Evolutionary conservation across 2,329 filamentous ascomycete species (phyloP).

Genomic region (Diaporthe velutina): DNA sequence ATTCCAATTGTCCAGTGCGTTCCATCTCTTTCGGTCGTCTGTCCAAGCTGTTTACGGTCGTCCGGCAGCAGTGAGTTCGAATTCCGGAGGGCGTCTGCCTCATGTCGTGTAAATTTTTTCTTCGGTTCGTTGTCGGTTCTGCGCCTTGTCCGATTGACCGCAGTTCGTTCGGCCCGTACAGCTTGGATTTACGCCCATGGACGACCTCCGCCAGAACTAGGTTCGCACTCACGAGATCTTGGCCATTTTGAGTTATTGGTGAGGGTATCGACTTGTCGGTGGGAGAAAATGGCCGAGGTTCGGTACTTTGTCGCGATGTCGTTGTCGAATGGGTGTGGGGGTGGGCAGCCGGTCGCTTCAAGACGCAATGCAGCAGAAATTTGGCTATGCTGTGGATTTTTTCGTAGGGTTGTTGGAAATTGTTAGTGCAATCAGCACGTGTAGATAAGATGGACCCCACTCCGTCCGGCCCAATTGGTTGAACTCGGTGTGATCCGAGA

Average conservation of each 20-base stretch:
- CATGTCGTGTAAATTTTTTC: conserved; percentile 11
- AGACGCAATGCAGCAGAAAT: conserved; percentile 34
- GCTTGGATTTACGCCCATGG: conserved; percentile 32
- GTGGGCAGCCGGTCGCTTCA: conserved; percentile 1
- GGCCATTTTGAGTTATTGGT: conserved; percentile 40
- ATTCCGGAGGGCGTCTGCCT: not conserved
- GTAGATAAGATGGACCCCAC: not conserved
- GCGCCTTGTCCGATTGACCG: not conserved
- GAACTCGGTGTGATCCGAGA: too few relatives aligned
- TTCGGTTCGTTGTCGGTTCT: not conserved
- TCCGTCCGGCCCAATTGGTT: not conserved
- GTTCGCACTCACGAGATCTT: conserved; percentile 41
- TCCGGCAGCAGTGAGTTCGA: not conserved
- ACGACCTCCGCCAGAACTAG: not conserved
- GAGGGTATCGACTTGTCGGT: conserved; percentile 35
- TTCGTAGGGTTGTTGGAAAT: conserved; percentile 30
- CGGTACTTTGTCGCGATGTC: conserved; percentile 36
- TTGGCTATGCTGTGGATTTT: conserved; percentile 34
- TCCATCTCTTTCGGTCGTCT: conserved; percentile 30
- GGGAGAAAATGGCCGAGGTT: conserved; percentile 39
- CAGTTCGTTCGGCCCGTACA: conserved; percentile 25
- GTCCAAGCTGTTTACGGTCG: conserved; percentile 29
- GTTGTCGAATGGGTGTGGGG: conserved; percentile 34
- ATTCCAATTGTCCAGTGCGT: not conserved
- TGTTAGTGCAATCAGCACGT: conserved; percentile 39